These are phyloP conservation scores for Cladosporium sp. DNA, from an alignment of 2,329 filamentous ascomycete genomes.

Conservation along the genomic window DNA sequence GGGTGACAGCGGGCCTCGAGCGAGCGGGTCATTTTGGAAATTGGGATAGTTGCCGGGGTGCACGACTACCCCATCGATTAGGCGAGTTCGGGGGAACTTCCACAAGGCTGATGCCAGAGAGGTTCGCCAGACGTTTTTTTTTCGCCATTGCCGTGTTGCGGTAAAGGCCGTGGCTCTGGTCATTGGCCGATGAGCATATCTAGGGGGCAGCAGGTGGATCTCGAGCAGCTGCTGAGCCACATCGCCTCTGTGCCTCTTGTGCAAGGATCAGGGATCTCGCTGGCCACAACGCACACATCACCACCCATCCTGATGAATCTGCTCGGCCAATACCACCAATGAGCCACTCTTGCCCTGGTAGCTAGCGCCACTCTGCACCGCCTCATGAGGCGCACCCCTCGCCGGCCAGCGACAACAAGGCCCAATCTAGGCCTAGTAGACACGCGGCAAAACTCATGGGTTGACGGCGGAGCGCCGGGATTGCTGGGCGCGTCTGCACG, in stretches of 20 bases:
- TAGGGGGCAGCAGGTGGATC: constrained; percentile 1
- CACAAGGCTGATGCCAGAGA: constrained; percentile 9
- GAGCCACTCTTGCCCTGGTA: constrained; percentile 7
- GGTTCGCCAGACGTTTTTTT: not conserved
- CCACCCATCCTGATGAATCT: not conserved
- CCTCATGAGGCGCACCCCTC: constrained; percentile 2
- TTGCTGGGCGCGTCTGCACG: constrained; percentile 13
- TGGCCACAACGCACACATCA: not conserved
- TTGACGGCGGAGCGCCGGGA: constrained; percentile 4
- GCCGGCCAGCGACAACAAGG: not conserved
- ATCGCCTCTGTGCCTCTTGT: constrained; percentile 1
- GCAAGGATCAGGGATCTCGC: constrained; percentile 6
- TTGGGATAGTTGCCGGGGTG: constrained; percentile 6
- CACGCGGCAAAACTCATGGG: constrained; percentile 9
- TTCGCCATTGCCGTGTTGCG: no score
- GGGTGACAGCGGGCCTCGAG: constrained; percentile 3
- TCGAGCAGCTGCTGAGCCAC: constrained; percentile 6
- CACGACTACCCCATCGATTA: not conserved
- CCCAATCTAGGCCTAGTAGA: constrained; percentile 5
- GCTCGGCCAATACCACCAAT: constrained; percentile 1
- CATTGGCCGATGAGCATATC: not conserved
- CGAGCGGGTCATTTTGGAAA: constrained; percentile 1
- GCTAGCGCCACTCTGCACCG: constrained; percentile 1
- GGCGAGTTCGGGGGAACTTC: not conserved
- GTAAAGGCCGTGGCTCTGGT: not conserved